Evolutionary conservation across 108 stramenopile genomes (phyloP), one percentile per base, ranked within the genome.

Genomic region (Poteriospumella lacustris): DNA sequence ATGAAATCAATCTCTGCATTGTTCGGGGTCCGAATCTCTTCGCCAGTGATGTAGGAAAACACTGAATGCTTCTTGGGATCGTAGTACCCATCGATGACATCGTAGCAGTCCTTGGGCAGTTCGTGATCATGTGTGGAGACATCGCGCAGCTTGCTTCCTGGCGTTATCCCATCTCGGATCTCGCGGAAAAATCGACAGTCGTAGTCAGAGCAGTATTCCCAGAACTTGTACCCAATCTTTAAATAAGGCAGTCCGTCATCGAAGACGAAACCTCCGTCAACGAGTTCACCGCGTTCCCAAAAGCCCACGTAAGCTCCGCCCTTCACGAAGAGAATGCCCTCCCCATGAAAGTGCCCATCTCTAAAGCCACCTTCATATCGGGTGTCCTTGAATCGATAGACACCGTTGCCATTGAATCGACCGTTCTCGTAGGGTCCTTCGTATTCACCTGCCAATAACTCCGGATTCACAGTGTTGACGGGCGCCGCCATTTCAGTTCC

Each of bases 251-350:
- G 24, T 3, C 70, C 70, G 36, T 73, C 70, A 3, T 44, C 43
- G 41, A 73, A 73, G 15, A 52, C 43, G 31, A 73, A 73, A 3
- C 31, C 31, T 5, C 70, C 70, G 3, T 73, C 70, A 73, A 73
- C 41, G 9, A 73, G 28, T 38, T 73, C 3, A 9, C 70, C 70
- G 9, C 26, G 5, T 5, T 38, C 42, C 70, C 70, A 73, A 19
- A 29, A 44, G 26, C 70, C 70, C 12, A 12, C 36, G 47, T 33
- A 73, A 38, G 3, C 26, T 33, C 70, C 70, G 3, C 70, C 70
- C 31, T 5, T 5, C 19, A 73, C 70, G 31, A 33, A 73, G n/a
- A 73, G 41, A 9, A 56, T 38, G 9, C 70, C 70, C 15, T 73
- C 41, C 3, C 70, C 70, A 73, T 73, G 70, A 24, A 73, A 73